These are phyloP conservation scores for Sporothrix pallida DNA, from an alignment of 2,329 filamentous ascomycete genomes.

Conservation along the genomic window DNA sequence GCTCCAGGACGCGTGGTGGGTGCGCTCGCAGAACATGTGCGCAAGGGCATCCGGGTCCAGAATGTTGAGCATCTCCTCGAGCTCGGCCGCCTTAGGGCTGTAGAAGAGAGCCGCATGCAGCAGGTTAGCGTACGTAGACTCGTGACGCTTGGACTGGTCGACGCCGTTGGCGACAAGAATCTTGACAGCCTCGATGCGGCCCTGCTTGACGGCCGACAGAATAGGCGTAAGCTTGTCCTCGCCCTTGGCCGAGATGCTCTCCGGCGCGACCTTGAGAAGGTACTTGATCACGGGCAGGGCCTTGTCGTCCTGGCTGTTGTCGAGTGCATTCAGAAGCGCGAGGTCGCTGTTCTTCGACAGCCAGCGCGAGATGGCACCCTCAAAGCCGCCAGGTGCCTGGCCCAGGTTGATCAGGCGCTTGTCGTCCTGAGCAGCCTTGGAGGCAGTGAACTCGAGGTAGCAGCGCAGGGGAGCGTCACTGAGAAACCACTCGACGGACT, in stretches of 20 bases:
- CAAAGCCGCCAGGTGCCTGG: constrained; percentile 65
- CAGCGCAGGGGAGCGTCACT: constrained; percentile 70
- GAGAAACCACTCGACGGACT: constrained; percentile 77
- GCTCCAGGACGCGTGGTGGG: constrained; percentile 49
- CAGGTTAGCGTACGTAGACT: constrained; percentile 64
- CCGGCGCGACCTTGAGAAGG: constrained; percentile 66
- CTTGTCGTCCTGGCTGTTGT: constrained; percentile 50
- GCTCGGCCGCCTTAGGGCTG: constrained; percentile 45
- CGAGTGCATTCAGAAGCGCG: constrained; percentile 69
- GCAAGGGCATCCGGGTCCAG: constrained; percentile 63
- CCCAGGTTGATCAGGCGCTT: constrained; percentile 66
- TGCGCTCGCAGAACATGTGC: constrained; percentile 65
- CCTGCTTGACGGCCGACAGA: constrained; percentile 66
- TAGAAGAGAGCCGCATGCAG: constrained; percentile 62
- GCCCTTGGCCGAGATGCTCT: constrained; percentile 66
- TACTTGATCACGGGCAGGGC: constrained; percentile 67
- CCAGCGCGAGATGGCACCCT: constrained; percentile 67
- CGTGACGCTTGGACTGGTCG: constrained; percentile 69
- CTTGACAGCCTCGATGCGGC: constrained; percentile 60
- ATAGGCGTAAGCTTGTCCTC: constrained; percentile 68
- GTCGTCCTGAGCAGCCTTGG: constrained; percentile 65
- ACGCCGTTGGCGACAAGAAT: constrained; percentile 71
- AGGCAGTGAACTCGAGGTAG: constrained; percentile 70
- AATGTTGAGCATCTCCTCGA: constrained; percentile 60
- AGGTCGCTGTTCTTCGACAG: constrained; percentile 65